These are phyloP conservation scores for Epichloe coenophiala DNA, from an alignment of 2,329 filamentous ascomycete genomes.

Conservation along the genomic window DNA sequence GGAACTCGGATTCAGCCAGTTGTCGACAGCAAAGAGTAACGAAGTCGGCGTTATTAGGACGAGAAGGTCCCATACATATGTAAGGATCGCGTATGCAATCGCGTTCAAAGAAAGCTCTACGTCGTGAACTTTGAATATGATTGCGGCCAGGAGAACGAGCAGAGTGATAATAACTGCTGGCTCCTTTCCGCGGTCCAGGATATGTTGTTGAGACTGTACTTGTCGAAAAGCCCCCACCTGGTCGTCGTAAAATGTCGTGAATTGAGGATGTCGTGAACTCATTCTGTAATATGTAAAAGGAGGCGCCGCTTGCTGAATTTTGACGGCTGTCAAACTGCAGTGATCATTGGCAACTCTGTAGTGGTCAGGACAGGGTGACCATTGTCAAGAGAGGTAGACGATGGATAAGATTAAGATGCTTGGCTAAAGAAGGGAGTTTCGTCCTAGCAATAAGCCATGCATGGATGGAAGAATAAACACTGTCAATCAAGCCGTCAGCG, in stretches of 20 bases:
- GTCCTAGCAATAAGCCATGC: neutral
- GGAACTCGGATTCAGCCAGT: conserved; percentile 35
- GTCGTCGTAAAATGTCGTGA: conserved; percentile 23
- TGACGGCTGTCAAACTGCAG: conserved; percentile 9
- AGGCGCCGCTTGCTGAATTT: neutral
- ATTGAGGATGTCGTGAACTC: conserved; percentile 19
- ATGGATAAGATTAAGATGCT: neutral
- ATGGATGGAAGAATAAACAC: neutral
- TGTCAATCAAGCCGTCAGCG: neutral
- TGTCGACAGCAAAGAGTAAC: conserved; percentile 43
- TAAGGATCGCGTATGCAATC: conserved; percentile 15
- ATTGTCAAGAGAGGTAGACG: conserved; percentile 6
- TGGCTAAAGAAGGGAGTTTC: neutral
- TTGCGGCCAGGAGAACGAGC: conserved; percentile 18
- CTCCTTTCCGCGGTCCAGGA: conserved; percentile 21
- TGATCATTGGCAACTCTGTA: conserved; percentile 3
- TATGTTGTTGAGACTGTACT: conserved; percentile 11
- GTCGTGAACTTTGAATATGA: conserved; percentile 22
- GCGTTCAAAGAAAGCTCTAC: conserved; percentile 18
- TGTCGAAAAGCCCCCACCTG: conserved; percentile 20
- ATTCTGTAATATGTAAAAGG: conserved; percentile 16
- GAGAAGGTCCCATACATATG: conserved; percentile 46
- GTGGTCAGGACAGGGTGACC: conserved; percentile 7
- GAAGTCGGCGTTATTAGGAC: conserved; percentile 42
- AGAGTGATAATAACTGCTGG: conserved; percentile 22